Evolutionary conservation across 2,329 filamentous ascomycete species (phyloP), one percentile per base, ranked within the genome.

Genomic region (Cryphonectria radicalis): DNA sequence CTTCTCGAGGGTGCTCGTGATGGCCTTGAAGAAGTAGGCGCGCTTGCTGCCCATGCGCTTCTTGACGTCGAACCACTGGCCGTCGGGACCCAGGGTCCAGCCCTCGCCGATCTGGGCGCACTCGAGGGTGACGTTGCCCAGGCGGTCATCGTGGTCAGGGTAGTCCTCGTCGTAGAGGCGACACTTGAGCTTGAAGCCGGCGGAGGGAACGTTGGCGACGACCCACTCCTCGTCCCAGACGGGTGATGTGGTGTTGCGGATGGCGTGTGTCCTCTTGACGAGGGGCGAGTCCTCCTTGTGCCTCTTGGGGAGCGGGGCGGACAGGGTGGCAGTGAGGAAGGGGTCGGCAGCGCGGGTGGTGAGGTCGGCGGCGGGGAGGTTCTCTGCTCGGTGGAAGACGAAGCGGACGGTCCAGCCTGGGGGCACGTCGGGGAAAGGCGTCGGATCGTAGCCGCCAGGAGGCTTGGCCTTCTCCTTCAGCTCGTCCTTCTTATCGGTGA

Each of bases 141-240:
- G 86, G 37, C 93, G 88, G 81, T 98, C 95, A 78, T 98, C 92
- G 74, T 92, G 89, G 79, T 98, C 93, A 1, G 91, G 89, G 46
- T 91, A 90, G 81, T 98, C 95, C 80, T 98, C 95, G 77, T 98
- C 95, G 81, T 95, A 97, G 25, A 98, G 82, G 68, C 93, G 88
- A 73, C 93, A 94, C 79, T 97, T 97, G 75, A 98, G 86, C 70
- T 86, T 88, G 82, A 97, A 97, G 4, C 95, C 95, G 0, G 88
- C 89, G 0, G 90, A 84, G 0, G 95, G 95, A 1, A 98, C 87
- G 75, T 97, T 97, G 73, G 93, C 93, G 35, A 98, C 91, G 32
- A 94, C 86, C 95, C 95, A 98, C 72, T 93, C 88, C 53, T 91
- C 89, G 64, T 97, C 87, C 95, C 95, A 98, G 64, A 84, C 85